phyloP scores from a whole-genome alignment of 192 early-diverging fungal genomes.

The Coemansia interrupta region DNA sequence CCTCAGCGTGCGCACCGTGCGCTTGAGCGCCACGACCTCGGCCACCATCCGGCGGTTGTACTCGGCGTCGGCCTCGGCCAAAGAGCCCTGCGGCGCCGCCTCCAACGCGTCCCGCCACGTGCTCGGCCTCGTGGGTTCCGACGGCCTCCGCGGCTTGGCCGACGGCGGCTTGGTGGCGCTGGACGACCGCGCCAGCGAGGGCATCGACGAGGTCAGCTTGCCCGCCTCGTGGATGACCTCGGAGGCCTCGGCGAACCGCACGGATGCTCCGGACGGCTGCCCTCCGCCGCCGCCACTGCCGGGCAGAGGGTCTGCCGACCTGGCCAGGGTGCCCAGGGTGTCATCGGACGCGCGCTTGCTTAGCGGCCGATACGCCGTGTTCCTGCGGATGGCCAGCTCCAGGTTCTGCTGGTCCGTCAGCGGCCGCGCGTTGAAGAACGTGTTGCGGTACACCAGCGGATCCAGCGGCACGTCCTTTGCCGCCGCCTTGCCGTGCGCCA shows the following conservation, averaged over 20 bases:
- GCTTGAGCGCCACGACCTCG: conserved; percentile 26
- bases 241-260: conserved; percentile 10
- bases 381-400: conserved; percentile 5
- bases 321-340: conserved; percentile 16
- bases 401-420: conserved; percentile 19
- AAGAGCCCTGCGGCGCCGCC: not conserved
- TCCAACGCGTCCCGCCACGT: not conserved
- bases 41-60: not conserved
- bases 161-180: not conserved
- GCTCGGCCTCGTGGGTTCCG: conserved; percentile 10
- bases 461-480: conserved; percentile 20
- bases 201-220: conserved; percentile 7
- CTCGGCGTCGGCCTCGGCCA: not conserved
- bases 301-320: not conserved
- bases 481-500: conserved; percentile 21
- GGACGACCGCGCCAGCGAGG: conserved; percentile 4
- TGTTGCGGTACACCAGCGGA: conserved; percentile 39
- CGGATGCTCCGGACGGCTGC: not conserved
- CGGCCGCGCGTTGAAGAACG: conserved; percentile 37
- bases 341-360: conserved; percentile 30
- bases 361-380: conserved; percentile 2
- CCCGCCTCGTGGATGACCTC: conserved; percentile 8
- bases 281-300: too few species aligned
- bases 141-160: conserved; percentile 13
- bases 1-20: conserved; percentile 25